These are phyloP conservation scores for Brassica rapa DNA, from an alignment of 345 rosid species.

Conservation along the genomic window DNA sequence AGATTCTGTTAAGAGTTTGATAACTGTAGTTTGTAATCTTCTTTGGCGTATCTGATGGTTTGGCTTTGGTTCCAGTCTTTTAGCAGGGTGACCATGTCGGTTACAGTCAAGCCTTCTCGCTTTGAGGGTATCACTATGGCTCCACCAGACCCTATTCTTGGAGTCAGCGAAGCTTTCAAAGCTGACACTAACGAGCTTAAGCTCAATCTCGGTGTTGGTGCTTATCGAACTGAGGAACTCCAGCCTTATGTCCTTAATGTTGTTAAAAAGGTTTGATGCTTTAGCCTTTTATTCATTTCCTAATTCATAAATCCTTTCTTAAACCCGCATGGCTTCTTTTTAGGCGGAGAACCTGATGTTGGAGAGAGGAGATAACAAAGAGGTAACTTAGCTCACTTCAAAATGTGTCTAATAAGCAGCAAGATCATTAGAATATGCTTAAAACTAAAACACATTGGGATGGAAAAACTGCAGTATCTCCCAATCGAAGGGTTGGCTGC, in stretches of 20 bases:
- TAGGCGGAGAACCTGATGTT: slow-evolving; percentile 92
- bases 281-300: slow-evolving; percentile 1
- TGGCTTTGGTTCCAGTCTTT: slow-evolving; percentile 49
- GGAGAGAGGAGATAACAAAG: slow-evolving; percentile 90
- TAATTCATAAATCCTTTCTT: background rate
- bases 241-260: slow-evolving; percentile 95
- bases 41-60: slow-evolving; percentile 16
- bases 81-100: slow-evolving; percentile 66
- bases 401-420: background rate
- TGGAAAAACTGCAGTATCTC: slow-evolving; percentile 68
- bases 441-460: background rate
- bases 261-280: slow-evolving; percentile 73
- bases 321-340: slow-evolving; percentile 5
- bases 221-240: slow-evolving; percentile 90
- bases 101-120: slow-evolving; percentile 68
- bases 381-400: slow-evolving; percentile 54
- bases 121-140: slow-evolving; percentile 90
- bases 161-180: slow-evolving; percentile 92
- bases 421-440: background rate
- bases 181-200: slow-evolving; percentile 77
- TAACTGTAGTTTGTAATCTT: background rate
- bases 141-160: slow-evolving; percentile 98
- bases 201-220: slow-evolving; percentile 99
- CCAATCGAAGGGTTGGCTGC: slow-evolving; percentile 98
- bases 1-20: background rate